These are phyloP conservation scores for Mycena filopes DNA, from an alignment of 768 basidiomycete genomes.

Conservation along the genomic window DNA sequence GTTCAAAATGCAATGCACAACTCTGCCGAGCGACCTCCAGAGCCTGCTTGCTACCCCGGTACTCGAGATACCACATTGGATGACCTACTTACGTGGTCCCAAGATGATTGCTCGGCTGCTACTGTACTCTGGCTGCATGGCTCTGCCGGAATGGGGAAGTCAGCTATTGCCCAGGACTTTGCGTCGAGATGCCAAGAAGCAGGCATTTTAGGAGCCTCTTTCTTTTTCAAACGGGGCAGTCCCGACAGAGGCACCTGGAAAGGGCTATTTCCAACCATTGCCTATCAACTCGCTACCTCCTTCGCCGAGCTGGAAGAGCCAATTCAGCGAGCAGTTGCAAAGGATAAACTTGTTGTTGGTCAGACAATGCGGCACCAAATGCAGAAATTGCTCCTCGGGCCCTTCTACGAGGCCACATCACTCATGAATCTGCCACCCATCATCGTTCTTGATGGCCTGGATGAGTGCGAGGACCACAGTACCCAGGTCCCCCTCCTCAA, in stretches of 20 bases:
- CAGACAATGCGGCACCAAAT: too few relatives aligned
- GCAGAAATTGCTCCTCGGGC: constrained; percentile 29
- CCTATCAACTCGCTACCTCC: constrained; percentile 36
- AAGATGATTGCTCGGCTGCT: background rate
- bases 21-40: too few relatives aligned
- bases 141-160: constrained; percentile 37
- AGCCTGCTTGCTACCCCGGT: constrained; percentile 15
- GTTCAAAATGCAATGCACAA: background rate
- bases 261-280: constrained; percentile 41
- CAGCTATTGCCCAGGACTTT: constrained; percentile 34
- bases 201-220: constrained; percentile 40
- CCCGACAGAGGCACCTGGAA: constrained; percentile 36
- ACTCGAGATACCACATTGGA: constrained; percentile 1
- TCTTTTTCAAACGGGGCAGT: constrained; percentile 46
- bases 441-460: too few relatives aligned
- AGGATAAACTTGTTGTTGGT: constrained; percentile 27
- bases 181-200: constrained; percentile 26
- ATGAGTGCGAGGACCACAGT: background rate
- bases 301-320: constrained; percentile 9
- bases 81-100: background rate
- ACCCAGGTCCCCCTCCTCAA: background rate
- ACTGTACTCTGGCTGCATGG: constrained; percentile 35
- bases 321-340: constrained; percentile 25
- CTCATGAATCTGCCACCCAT: background rate
- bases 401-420: constrained; percentile 6